These are phyloP conservation scores for Solanum bulbocastanum DNA, from an alignment of 257 asterid genomes.

Conservation along the genomic window DNA sequence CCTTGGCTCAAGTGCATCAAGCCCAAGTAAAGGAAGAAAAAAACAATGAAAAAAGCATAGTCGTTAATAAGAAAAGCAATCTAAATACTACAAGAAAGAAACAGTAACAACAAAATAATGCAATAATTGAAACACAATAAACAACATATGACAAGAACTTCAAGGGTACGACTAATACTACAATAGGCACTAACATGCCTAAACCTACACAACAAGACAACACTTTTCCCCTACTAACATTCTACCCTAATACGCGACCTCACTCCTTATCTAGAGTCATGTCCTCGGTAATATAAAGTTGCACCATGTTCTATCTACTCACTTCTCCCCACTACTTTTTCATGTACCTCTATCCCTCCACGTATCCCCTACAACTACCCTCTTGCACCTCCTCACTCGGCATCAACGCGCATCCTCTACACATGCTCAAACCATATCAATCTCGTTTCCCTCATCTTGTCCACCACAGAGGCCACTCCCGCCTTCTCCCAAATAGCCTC, in stretches of 20 bases:
- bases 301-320: not conserved
- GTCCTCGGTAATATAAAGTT: not conserved
- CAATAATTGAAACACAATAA: not conserved
- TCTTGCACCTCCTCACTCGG: not conserved
- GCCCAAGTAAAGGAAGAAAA: not conserved
- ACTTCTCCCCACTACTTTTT: not conserved
- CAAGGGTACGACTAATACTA: not conserved
- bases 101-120: not conserved
- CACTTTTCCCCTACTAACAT: not conserved
- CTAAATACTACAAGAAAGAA: not conserved
- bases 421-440: not conserved
- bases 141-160: not conserved
- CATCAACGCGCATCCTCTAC: not conserved
- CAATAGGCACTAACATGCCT: not conserved
- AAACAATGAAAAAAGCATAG: not conserved
- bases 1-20: not conserved
- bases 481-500: not conserved
- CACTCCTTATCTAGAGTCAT: not conserved
- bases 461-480: not conserved
- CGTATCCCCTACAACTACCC: not conserved
- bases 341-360: not conserved
- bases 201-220: not conserved
- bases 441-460: not conserved
- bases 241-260: not conserved
- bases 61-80: not conserved